Evolutionary conservation across 176 grass and related monocot species (phyloP), one percentile per base, ranked within the genome.

Genomic region (Oryza officinalis): DNA sequence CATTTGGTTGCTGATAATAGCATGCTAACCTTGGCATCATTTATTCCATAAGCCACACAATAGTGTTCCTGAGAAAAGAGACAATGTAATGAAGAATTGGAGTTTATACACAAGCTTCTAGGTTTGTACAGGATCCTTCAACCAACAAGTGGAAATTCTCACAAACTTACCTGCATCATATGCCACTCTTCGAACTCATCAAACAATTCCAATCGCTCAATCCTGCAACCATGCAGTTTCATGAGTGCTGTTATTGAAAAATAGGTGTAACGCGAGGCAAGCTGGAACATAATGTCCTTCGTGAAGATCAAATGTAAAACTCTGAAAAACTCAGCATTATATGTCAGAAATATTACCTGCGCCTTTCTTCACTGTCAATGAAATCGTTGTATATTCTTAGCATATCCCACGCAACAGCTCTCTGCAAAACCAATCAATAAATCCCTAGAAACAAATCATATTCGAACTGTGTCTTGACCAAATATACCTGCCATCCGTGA

Each of bases 131-230:
- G 74, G 7, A 83, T 43, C 5, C 23, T 44, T 73, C 10, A 8
- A 81, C 3, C 12, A 66, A 4, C 4, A 57, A 23, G 11, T 11
- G 78, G 30, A 12, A 43, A 15, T 65, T 67, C 10, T 69, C 23
- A 85, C 22, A 1, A 64, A 74, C 89, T 90, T 91, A 90, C 96
- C 93, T 95, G 96, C 96, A 98, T 95, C 96, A 98, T 95, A 86
- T 98, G 65, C 96, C 93, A 98, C 74, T 98, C 96, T 85, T 98
- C 96, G 81, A 98, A 98, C 74, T 98, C 96, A 75, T 98, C 93
- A 88, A 98, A 98, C 85, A 98, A 72, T 27, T 98, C 96, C 57
- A 98, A 68, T 13, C 89, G 89, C 80, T 98, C 96, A 71, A 95
- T 95, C 71, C 96, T 98, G 87, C 71, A 92, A 71, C 27, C 66